Evolutionary conservation across 306 rosid species (phyloP).

Genomic region (Chamaecrista fasciculata): DNA sequence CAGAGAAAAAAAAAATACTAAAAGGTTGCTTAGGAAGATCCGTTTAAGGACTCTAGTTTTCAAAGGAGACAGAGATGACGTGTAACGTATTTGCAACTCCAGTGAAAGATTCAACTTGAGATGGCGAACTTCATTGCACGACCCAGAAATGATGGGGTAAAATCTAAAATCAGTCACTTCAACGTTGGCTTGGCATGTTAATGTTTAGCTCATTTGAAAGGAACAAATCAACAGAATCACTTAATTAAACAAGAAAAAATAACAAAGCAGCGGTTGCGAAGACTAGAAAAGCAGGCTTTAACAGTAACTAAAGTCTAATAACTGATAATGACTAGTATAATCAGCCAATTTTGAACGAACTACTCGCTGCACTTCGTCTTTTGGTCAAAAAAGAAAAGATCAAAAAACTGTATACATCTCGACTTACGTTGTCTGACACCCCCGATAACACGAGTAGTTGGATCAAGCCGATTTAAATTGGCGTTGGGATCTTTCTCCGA

Average conservation of each 20-base stretch:
- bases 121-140: not conserved
- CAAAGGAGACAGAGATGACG: not conserved
- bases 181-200: not conserved
- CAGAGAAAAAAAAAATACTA: not conserved
- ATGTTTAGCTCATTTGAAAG: not conserved
- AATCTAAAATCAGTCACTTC: not conserved
- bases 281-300: not conserved
- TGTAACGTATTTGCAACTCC: not conserved
- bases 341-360: not conserved
- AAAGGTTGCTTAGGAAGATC: not conserved
- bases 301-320: not conserved
- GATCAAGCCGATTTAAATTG: constrained; percentile 83
- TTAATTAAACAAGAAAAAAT: not conserved
- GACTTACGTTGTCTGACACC: constrained; percentile 86
- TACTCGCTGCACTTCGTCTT: not conserved
- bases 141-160: not conserved
- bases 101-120: not conserved
- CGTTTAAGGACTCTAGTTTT: not conserved
- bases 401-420: not conserved
- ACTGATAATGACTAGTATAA: not conserved
- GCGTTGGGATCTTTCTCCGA: constrained; percentile 39
- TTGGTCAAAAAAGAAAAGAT: not conserved
- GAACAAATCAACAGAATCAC: not conserved
- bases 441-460: constrained; percentile 57
- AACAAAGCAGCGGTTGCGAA: not conserved